phyloP scores from a whole-genome alignment of 2,329 filamentous ascomycete species.

The Trichoderma pleuroti region DNA sequence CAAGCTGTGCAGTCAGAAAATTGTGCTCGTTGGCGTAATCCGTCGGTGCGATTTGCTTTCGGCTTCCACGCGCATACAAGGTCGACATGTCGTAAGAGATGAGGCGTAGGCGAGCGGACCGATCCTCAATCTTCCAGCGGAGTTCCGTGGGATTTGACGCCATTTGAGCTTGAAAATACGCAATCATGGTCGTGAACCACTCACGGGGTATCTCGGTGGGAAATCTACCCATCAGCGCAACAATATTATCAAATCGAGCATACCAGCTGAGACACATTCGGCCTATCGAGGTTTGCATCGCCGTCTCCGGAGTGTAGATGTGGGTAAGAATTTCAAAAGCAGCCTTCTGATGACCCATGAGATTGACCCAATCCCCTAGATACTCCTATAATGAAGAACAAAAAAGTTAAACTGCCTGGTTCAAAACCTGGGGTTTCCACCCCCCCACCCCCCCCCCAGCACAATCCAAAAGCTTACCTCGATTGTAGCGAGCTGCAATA shows the following conservation, averaged over 20 bases:
- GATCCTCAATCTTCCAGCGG: constrained; percentile 63
- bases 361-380: constrained; percentile 90
- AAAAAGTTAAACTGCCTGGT: not conserved
- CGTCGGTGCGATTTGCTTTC: constrained; percentile 60
- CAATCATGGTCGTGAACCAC: constrained; percentile 68
- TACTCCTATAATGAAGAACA: constrained; percentile 63
- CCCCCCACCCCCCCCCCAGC: not conserved
- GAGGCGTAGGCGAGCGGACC: constrained; percentile 63
- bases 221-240: constrained; percentile 77
- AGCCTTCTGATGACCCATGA: constrained; percentile 88
- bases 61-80: constrained; percentile 66
- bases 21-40: constrained; percentile 63
- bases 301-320: constrained; percentile 72
- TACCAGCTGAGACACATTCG: constrained; percentile 86
- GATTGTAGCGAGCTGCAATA: constrained; percentile 87
- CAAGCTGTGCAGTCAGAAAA: constrained; percentile 46
- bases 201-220: constrained; percentile 69
- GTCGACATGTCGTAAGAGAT: constrained; percentile 78
- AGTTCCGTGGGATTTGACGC: constrained; percentile 59
- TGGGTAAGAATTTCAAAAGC: constrained; percentile 76
- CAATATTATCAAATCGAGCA: constrained; percentile 79
- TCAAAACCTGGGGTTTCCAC: not conserved
- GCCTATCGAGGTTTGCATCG: constrained; percentile 66
- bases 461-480: constrained; percentile 59
- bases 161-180: constrained; percentile 60